Evolutionary conservation across 2,329 filamentous ascomycete species (phyloP).

Genomic region (Colletotrichum navitas): DNA sequence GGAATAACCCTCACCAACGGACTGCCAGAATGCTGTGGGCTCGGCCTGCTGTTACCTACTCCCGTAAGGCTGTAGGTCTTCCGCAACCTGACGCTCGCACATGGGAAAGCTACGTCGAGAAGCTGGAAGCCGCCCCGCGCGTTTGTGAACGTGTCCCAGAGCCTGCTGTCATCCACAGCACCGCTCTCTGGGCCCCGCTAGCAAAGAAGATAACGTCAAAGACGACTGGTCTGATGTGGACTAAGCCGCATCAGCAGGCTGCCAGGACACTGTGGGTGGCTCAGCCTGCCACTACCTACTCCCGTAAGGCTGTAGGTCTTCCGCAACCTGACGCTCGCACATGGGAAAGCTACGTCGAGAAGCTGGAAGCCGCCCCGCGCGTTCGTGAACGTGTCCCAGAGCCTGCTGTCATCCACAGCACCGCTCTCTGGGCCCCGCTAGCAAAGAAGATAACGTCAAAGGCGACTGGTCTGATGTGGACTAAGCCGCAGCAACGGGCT

Average conservation of each 20-base stretch:
- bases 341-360: slow-evolving; percentile 53
- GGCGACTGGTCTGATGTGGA: slow-evolving; percentile 36
- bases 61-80: slow-evolving; percentile 46
- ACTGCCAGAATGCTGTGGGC: slow-evolving; percentile 40
- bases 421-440: slow-evolving; percentile 50
- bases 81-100: slow-evolving; percentile 53
- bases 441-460: slow-evolving; percentile 3
- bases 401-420: slow-evolving; percentile 52
- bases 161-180: slow-evolving; percentile 52
- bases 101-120: slow-evolving; percentile 53
- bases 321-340: slow-evolving; percentile 53
- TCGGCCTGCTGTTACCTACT: neutral
- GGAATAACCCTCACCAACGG: slow-evolving; percentile 26
- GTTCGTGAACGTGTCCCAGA: slow-evolving; percentile 48
- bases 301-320: slow-evolving; percentile 46
- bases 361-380: slow-evolving; percentile 47
- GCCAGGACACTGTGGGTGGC: slow-evolving; percentile 41
- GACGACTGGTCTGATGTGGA: slow-evolving; percentile 35
- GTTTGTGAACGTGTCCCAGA: slow-evolving; percentile 48
- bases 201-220: slow-evolving; percentile 6
- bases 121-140: slow-evolving; percentile 47
- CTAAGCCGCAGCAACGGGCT: slow-evolving; percentile 9
- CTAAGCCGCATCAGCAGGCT: slow-evolving; percentile 3
- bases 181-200: slow-evolving; percentile 50
- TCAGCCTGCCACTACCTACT: neutral